These are phyloP conservation scores for Rhizopogon salebrosus DNA, from an alignment of 768 basidiomycete species.

Conservation along the genomic window DNA sequence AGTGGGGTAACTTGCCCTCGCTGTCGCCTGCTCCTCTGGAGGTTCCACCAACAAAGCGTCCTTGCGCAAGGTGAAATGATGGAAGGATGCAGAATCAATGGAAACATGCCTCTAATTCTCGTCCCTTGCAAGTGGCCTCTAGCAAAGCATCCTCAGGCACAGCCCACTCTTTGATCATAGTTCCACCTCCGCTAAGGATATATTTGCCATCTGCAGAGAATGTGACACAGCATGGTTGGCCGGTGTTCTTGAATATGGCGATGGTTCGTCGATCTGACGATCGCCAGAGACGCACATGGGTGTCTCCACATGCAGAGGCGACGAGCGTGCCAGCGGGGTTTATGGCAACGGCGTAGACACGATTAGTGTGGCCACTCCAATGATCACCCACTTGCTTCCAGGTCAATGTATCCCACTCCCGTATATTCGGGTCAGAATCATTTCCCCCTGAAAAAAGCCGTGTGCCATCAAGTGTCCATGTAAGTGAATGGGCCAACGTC, in stretches of 20 bases:
- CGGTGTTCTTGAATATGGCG: not conserved
- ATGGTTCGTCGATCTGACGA: not conserved
- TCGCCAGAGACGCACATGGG: too few species aligned
- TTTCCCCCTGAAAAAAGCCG: too few species aligned
- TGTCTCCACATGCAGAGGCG: too few species aligned
- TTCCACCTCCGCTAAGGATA: not conserved
- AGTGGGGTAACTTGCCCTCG: not conserved
- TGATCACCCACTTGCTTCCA: not conserved
- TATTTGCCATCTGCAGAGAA: not conserved
- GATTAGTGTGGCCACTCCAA: too few species aligned
- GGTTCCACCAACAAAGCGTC: not conserved
- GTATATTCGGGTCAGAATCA: too few species aligned
- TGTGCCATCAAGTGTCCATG: not conserved
- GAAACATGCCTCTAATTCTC: not conserved
- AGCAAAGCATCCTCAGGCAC: not conserved
- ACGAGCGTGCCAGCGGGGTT: not conserved
- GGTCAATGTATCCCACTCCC: too few species aligned
- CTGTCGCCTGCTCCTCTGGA: not conserved
- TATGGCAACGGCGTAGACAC: too few species aligned
- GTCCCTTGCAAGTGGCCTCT: not conserved
- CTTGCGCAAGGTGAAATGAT: not conserved
- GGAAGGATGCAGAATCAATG: not conserved
- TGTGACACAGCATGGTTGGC: not conserved
- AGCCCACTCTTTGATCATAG: too few species aligned
- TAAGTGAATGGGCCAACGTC: too few species aligned